A percentile compares a stretch with the other conserved stretches of the same genome.
Evolutionary conservation across 176 grass and related monocot genomes (phyloP).

Genomic region (Chloris gayana): DNA sequence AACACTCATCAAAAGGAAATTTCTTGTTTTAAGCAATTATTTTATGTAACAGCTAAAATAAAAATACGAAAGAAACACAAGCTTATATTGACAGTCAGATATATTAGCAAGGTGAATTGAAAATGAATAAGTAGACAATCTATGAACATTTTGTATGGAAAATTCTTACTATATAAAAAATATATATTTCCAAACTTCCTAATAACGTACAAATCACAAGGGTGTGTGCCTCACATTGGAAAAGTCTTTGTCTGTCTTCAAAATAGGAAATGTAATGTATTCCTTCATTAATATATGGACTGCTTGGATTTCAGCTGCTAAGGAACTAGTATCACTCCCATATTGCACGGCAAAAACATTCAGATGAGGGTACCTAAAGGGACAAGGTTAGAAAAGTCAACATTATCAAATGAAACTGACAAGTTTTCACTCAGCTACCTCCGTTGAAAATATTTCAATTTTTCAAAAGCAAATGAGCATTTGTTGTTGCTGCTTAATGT

Average conservation of each 20-base stretch:
- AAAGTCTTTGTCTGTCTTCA: conserved; percentile 54
- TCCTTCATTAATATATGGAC: conserved; percentile 39
- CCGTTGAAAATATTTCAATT: conserved; percentile 63
- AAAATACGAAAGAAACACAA: conserved; percentile 16
- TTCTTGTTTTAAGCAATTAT: conserved; percentile 48
- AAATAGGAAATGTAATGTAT: conserved; percentile 58
- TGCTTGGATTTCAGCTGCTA: conserved; percentile 40
- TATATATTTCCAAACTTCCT: conserved; percentile 17
- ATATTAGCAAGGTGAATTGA: conserved; percentile 4
- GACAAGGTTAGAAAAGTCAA: conserved; percentile 26
- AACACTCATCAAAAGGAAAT: conserved; percentile 49
- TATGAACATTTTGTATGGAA: not conserved
- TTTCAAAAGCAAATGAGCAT: conserved; percentile 42
- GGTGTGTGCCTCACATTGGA: conserved; percentile 45
- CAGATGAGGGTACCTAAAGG: conserved; percentile 51
- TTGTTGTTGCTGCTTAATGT: conserved; percentile 11
- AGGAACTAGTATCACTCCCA: conserved; percentile 45
- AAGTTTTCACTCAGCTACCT: conserved; percentile 44
- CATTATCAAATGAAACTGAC: not conserved
- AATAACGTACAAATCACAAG: conserved; percentile 9
- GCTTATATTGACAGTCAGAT: not conserved
- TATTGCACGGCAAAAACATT: conserved; percentile 57
- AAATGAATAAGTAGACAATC: conserved; percentile 18
- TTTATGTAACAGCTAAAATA: conserved; percentile 25
- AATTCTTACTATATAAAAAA: not conserved